Base-by-base conservation (phyloP, 352 stramenopile genomes). In the Globisporangium solare region DNA sequence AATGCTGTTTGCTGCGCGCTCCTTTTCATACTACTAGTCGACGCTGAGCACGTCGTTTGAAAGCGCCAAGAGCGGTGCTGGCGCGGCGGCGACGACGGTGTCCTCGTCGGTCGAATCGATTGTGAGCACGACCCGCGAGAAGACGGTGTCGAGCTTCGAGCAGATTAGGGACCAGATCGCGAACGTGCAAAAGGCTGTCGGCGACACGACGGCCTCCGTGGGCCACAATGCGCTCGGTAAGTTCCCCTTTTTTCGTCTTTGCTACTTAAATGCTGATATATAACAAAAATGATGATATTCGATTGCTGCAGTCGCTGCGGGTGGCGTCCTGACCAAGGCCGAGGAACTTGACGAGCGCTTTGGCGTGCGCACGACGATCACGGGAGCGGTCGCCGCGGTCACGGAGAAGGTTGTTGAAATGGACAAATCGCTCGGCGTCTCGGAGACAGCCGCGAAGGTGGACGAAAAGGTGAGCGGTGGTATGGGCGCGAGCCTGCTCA, bases 381-480 rank as follows among this genome's bases (percentile, higher is more conserved):
- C 76, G 0, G 76, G 73, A 0, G 72, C 76, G 0, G 76, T 83
- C 27, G 65, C 73, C 2, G 64, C 67, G 0, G 76, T 89, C 32
- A 77, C 73, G 3, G 73, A 73, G 27, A 83, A 77, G 40, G 79
- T 88, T 14, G 67, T 66, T 43, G 75, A 74, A 7, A 39, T 87
- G 24, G 76, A 89, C 63, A 73, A 72, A 54, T 71, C 76, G 37
- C 67, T 85, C 21, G 76, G 76, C 27, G 74, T 92, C 41, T 86
- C 77, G 22, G 73, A 84, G n/a, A 86, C 68, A 6, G 79, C 78
- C 20, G 63, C 75, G 41, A 77, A 78, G 43, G 64, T 92, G 49
- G 83, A 92, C 60, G 76, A 77, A 58, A 88, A 87, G 60, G 74
- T 92, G 20, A 90, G 68, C 47, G 83, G 83, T 22, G 83, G 83